Percentiles rank a stretch among this genome's conserved stretches.
phyloP scores from a whole-genome alignment of 441 rosid genomes.

The Erodium trifolium region DNA sequence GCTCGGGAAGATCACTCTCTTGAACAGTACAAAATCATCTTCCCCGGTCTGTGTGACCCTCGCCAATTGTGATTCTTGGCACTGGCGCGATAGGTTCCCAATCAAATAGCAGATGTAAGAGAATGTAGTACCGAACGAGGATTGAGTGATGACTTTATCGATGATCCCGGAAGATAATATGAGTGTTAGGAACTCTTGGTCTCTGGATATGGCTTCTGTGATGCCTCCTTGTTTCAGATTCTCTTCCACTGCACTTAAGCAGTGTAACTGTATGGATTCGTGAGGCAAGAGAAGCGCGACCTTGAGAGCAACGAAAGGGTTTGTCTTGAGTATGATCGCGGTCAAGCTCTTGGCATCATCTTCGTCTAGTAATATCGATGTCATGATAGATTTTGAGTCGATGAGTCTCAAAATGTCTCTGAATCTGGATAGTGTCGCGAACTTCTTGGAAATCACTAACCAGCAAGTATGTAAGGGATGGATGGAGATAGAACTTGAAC shows the following conservation, averaged over 20 bases:
- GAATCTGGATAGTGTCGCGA: constrained; percentile 27
- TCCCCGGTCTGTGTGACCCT: constrained; percentile 19
- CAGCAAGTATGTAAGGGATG: constrained; percentile 87
- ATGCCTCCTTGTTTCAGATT: constrained; percentile 55
- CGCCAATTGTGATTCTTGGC: constrained; percentile 47
- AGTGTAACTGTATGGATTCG: constrained; percentile 40
- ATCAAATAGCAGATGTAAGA: constrained; percentile 64
- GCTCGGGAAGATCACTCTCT: constrained; percentile 55
- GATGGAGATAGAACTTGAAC: constrained; percentile 13
- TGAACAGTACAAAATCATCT: constrained; percentile 32
- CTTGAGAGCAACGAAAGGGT: constrained; percentile 52
- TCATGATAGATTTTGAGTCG: constrained; percentile 53
- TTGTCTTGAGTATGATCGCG: constrained; percentile 23
- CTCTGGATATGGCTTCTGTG: constrained; percentile 34
- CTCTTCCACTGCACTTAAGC: constrained; percentile 52
- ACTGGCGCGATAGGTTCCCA: constrained; percentile 63
- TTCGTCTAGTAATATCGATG: constrained; percentile 50
- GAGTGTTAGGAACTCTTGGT: constrained; percentile 51
- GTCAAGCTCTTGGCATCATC: constrained; percentile 47
- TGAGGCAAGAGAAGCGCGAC: constrained; percentile 67
- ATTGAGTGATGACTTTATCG: constrained; percentile 37
- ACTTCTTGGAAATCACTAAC: constrained; percentile 52
- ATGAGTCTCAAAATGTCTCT: constrained; percentile 45
- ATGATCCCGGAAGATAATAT: constrained; percentile 53
- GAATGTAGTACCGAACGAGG: constrained; percentile 45